Conservation (phyloP, 306 rosid genomes). For the Styphnolobium japonicum region DNA sequence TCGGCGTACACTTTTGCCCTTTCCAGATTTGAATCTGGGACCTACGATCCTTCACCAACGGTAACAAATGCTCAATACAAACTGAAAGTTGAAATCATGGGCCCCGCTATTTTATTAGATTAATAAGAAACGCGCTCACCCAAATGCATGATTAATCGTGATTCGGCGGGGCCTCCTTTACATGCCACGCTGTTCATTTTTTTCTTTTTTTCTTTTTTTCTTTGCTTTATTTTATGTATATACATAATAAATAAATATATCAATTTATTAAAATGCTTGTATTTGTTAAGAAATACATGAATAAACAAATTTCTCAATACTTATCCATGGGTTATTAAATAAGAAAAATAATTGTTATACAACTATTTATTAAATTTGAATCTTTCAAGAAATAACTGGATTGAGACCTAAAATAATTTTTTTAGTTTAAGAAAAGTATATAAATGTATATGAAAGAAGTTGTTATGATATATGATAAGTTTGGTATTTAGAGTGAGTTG, state of each 20-base stretch:
- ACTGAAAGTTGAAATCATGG: slow-evolving; percentile 36
- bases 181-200: not conserved
- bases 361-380: not conserved
- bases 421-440: too few species aligned
- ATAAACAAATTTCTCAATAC: not conserved
- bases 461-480: too few species aligned
- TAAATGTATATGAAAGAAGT: too few species aligned
- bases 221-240: not conserved
- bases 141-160: not conserved
- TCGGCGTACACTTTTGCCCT: slow-evolving; percentile 15
- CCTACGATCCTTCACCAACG: slow-evolving; percentile 34
- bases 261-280: not conserved
- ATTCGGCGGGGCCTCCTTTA: slow-evolving; percentile 28
- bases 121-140: slow-evolving; percentile 17
- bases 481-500: too few species aligned
- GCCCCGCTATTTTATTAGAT: slow-evolving; percentile 15
- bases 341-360: not conserved
- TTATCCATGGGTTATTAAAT: not conserved
- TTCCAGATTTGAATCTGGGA: slow-evolving; percentile 34
- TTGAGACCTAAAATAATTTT: too few species aligned
- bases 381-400: not conserved
- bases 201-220: not conserved
- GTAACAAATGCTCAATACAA: slow-evolving; percentile 22
- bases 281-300: not conserved
- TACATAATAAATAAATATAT: not conserved